Evolutionary conservation across 176 grass and related monocot species (phyloP).

Genomic region (Hyparrhenia diplandra): DNA sequence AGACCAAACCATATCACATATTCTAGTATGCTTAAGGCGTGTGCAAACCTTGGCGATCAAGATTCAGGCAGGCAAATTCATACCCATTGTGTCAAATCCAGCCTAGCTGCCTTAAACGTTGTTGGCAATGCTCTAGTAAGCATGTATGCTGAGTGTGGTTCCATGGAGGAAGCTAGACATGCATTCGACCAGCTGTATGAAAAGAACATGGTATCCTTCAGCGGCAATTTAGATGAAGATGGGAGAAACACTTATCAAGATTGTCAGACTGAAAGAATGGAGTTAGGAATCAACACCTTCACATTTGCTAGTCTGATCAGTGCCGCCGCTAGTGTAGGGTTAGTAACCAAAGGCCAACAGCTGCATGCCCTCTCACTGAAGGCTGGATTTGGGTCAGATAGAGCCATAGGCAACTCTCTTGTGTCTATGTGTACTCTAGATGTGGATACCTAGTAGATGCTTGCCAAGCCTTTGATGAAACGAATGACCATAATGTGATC

Average conservation of each 20-base stretch:
- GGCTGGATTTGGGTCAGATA: constrained; percentile 59
- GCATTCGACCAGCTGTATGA: constrained; percentile 54
- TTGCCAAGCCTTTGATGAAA: constrained; percentile 52
- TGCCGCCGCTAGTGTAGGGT: constrained; percentile 65
- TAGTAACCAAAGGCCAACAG: constrained; percentile 70
- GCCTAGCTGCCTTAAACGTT: constrained; percentile 42
- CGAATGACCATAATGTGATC: constrained; percentile 67
- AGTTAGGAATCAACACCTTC: constrained; percentile 51
- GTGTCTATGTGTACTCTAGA: constrained; percentile 93
- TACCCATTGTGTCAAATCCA: constrained; percentile 53
- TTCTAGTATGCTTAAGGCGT: constrained; percentile 67
- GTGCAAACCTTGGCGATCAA: constrained; percentile 58
- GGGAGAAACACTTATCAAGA: constrained; percentile 23
- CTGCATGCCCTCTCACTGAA: constrained; percentile 74
- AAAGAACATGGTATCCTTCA: constrained; percentile 53
- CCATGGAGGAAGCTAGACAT: constrained; percentile 59
- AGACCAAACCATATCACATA: constrained; percentile 78
- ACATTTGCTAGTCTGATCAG: constrained; percentile 84
- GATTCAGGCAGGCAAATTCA: constrained; percentile 60
- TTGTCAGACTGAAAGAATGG: constrained; percentile 41
- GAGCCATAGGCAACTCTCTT: constrained; percentile 64
- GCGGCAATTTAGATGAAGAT: constrained; percentile 24
- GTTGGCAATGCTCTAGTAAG: constrained; percentile 77
- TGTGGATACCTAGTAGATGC: constrained; percentile 76
- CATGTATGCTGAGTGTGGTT: constrained; percentile 68